Percentiles rank a stretch among this genome's conserved stretches.
Evolutionary conservation across 768 basidiomycete genomes (phyloP).

Genomic region (Boletellus emodensis): DNA sequence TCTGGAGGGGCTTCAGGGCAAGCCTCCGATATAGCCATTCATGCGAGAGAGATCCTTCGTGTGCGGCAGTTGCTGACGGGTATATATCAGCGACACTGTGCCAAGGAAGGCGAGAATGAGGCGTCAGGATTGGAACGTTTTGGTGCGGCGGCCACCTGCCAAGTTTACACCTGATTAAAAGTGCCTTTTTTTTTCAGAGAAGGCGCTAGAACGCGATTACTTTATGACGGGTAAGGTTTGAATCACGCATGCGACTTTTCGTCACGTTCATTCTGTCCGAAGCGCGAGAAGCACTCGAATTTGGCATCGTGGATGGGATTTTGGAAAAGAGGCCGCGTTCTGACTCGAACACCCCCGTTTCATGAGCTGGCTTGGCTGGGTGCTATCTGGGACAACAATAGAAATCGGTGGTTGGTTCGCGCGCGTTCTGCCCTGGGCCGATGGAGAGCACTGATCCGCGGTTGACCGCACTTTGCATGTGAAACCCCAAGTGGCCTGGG

Average conservation of each 20-base stretch:
- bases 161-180: constrained; percentile 20
- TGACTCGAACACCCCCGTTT: constrained; percentile 32
- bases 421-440: constrained; percentile 7
- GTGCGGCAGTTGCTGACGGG: constrained; percentile 78
- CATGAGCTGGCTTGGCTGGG: constrained; percentile 9
- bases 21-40: constrained; percentile 95
- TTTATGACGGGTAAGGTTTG: constrained; percentile 77
- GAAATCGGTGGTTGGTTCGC: constrained; percentile 7
- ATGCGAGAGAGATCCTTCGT: constrained; percentile 92
- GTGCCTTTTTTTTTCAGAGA: constrained; percentile 47
- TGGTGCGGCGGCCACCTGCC: constrained; percentile 45
- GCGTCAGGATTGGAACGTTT: constrained; percentile 70
- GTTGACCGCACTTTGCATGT: constrained; percentile 1
- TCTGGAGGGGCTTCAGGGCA: constrained; percentile 95
- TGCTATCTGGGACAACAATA: constrained; percentile 9
- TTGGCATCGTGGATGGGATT: constrained; percentile 92
- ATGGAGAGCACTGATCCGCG: not conserved
- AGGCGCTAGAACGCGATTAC: constrained; percentile 89
- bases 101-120: constrained; percentile 56
- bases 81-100: constrained; percentile 89
- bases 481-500: constrained; percentile 9
- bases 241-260: constrained; percentile 11
- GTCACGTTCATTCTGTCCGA: constrained; percentile 25
- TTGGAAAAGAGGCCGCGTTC: constrained; percentile 70
- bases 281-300: constrained; percentile 85